Percentiles rank a stretch among this genome's conserved stretches.
These are phyloP conservation scores for Podaxis mareebaensis DNA, from an alignment of 768 basidiomycete genomes.

Conservation along the genomic window DNA sequence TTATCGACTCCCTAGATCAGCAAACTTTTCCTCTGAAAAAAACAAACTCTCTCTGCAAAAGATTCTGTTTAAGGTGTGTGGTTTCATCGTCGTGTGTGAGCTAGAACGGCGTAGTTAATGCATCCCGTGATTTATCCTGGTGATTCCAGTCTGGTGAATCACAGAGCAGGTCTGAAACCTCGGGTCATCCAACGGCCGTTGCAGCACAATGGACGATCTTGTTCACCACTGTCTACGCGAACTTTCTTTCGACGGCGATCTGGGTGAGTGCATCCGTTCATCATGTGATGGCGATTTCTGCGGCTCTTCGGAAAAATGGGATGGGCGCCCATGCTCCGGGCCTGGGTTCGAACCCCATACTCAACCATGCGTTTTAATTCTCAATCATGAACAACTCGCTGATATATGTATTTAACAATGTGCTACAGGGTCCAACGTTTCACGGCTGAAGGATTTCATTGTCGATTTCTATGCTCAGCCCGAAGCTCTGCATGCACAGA, in stretches of 20 bases:
- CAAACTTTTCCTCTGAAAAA: constrained; percentile 1
- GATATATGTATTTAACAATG: constrained; percentile 14
- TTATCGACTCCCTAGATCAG: constrained; percentile 3
- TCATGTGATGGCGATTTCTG: constrained; percentile 30
- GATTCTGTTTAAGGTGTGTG: neutral
- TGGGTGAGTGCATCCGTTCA: constrained; percentile 58
- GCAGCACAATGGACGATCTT: constrained; percentile 74
- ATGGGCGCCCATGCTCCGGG: constrained; percentile 12
- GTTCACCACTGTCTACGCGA: constrained; percentile 83
- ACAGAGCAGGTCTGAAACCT: neutral
- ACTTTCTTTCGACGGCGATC: constrained; percentile 86
- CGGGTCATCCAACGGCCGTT: neutral
- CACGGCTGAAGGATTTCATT: constrained; percentile 73
- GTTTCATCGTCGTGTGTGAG: neutral
- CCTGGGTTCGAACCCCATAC: constrained; percentile 48
- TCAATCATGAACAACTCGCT: neutral
- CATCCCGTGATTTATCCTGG: neutral
- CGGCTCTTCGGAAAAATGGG: neutral
- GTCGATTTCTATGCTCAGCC: constrained; percentile 58
- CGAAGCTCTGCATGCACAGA: constrained; percentile 46
- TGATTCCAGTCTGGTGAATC: neutral
- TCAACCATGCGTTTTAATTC: constrained; percentile 24
- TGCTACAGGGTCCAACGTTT: constrained; percentile 66
- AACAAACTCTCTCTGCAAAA: neutral
- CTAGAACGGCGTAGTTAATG: neutral